Evolutionary conservation across 192 early-diverging fungal species (phyloP).

Genomic region (Kickxella alabastrina): DNA sequence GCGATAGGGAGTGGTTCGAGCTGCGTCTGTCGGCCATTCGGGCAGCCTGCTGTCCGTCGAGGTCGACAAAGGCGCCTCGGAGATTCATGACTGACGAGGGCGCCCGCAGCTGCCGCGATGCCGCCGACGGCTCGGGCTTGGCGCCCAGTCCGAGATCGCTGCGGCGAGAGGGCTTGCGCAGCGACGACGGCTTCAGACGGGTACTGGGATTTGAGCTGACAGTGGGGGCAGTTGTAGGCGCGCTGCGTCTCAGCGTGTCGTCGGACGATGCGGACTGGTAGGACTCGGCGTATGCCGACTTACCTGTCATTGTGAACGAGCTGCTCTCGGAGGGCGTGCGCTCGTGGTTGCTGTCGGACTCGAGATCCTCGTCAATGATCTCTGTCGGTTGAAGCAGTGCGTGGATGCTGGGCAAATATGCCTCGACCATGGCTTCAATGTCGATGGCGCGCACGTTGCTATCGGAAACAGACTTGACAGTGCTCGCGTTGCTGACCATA

Average conservation of each 20-base stretch:
- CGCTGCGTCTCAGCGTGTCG: constrained; percentile 4
- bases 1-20: not conserved
- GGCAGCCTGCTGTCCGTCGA: not conserved
- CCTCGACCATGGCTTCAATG: constrained; percentile 32
- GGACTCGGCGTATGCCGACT: constrained; percentile 7
- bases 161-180: constrained; percentile 11
- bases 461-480: not conserved
- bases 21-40: not conserved
- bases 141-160: constrained; percentile 7
- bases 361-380: not conserved
- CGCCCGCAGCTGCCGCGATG: constrained; percentile 4
- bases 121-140: not conserved
- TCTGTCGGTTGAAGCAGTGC: not conserved
- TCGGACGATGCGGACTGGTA: constrained; percentile 10
- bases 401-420: constrained; percentile 26
- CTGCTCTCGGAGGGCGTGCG: constrained; percentile 25
- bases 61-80: constrained; percentile 1
- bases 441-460: constrained; percentile 13
- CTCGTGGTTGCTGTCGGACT: too few species aligned
- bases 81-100: constrained; percentile 5
- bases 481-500: constrained; percentile 10
- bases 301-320: constrained; percentile 20
- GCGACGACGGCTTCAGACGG: not conserved
- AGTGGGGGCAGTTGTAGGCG: not conserved
- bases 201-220: not conserved